phyloP scores from a whole-genome alignment of 75 land plant species.

The Larix kaempferi region DNA sequence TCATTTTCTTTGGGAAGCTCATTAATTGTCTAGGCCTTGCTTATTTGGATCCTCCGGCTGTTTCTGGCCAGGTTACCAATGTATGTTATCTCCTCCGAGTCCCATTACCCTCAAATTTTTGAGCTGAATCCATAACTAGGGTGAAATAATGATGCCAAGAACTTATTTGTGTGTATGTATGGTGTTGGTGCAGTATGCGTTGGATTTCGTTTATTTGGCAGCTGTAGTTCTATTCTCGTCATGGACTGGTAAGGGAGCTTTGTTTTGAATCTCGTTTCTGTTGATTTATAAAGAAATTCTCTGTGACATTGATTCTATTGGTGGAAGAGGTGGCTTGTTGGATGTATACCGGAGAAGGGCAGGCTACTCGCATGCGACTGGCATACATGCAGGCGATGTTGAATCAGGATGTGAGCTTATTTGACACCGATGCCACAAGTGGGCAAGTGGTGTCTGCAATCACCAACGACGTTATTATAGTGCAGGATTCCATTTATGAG shows the following conservation, averaged over 20 bases:
- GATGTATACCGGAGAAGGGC: conserved; percentile 89
- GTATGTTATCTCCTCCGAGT: conserved; percentile 17
- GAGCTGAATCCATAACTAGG: too few species aligned
- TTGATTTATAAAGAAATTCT: background rate
- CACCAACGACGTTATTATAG: conserved; percentile 56
- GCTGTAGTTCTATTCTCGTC: conserved; percentile 63
- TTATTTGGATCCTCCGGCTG: conserved; percentile 63
- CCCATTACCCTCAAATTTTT: background rate
- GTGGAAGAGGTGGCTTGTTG: conserved; percentile 84
- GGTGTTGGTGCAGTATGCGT: conserved; percentile 53
- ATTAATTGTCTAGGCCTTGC: conserved; percentile 80
- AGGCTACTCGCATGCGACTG: conserved; percentile 69
- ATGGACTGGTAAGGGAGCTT: conserved; percentile 51
- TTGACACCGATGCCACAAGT: conserved; percentile 79
- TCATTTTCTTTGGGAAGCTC: conserved; percentile 90
- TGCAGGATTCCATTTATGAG: conserved; percentile 83
- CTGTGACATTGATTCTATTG: background rate
- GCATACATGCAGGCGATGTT: conserved; percentile 65
- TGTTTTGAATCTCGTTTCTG: too few species aligned
- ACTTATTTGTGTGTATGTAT: background rate
- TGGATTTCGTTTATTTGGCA: conserved; percentile 76
- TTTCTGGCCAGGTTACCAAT: conserved; percentile 77
- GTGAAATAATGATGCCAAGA: too few species aligned
- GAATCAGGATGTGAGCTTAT: conserved; percentile 74
- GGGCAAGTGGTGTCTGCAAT: conserved; percentile 60